Base-by-base conservation (phyloP, 768 basidiomycete species). In the Lactarius hengduanensis region DNA sequence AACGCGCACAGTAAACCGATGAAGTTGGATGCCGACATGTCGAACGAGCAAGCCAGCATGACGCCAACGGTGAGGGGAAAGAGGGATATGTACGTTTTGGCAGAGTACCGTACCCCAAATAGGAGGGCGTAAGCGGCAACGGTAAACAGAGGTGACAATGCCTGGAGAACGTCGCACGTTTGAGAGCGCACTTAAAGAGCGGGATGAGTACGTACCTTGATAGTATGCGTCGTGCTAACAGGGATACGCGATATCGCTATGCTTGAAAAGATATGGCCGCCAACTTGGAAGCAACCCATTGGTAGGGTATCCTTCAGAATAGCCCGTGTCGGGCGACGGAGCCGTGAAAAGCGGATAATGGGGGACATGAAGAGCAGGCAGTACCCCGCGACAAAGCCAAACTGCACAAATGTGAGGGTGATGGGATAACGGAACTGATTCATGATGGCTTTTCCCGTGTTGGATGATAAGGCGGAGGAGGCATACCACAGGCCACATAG, bases 241-340 rank as follows among this genome's bases (percentile, higher is more conserved):
- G 92, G 94, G 67, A 98, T 96, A 59, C 94, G 83, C 58, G 95
- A 94, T 61, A 98, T 99, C 13, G 97, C 97, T 79, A 99, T 89
- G 71, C 94, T 96, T 20, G 95, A 95, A 76, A 97, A 98, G 73
- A 99, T 94, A 75, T 99, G 97, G 1, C 97, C 97, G 8, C 89
- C 94, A 40, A 99, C 96, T 78, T 99, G 97, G 76, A 99, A 99
- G 67, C 91, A 83, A 28, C 95, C 96, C 96, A 98, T 98, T 1
- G 96, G 94, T 32, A 97, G 74, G 2, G 96, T 97, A 65, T 82
- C 91, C 65, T 78, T 79, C 30, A 98, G 71, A 68, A 97, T 93
- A 11, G 84, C 82, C 70, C 75, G 80, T 9, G 88, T 92, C 4
- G 96, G 96, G 22, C 72, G 74, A 41, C 93, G 86, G 47, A 96